phyloP scores from a whole-genome alignment of 139 green algal genomes.

The Coccomyxa sp. region DNA sequence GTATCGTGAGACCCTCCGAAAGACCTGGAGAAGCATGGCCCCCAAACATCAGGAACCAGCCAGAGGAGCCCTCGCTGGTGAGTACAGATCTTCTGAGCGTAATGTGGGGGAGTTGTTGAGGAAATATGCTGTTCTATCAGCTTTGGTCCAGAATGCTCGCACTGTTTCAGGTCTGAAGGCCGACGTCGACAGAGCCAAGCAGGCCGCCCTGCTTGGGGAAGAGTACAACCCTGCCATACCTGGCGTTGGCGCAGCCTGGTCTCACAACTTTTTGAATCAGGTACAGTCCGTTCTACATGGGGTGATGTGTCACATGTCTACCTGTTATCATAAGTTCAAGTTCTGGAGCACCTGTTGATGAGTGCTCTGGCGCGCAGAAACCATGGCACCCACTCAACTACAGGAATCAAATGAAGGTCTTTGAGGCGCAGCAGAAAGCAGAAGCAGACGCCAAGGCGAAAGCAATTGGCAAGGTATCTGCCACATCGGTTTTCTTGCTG shows the following conservation, averaged over 20 bases:
- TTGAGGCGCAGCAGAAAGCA: conserved; percentile 65
- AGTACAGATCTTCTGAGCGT: not conserved
- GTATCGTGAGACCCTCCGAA: no score
- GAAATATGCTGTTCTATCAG: not conserved
- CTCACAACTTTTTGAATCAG: conserved; percentile 76
- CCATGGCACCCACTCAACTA: conserved; percentile 85
- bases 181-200: conserved; percentile 8
- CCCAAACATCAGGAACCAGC: conserved; percentile 11
- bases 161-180: conserved; percentile 11
- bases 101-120: not conserved
- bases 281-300: conserved; percentile 11
- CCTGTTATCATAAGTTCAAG: not conserved
- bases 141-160: not conserved
- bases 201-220: not conserved
- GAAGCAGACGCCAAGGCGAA: conserved; percentile 42
- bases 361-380: conserved; percentile 32
- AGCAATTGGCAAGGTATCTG: conserved; percentile 45
- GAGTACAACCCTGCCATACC: conserved; percentile 7
- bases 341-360: not conserved
- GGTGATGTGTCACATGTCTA: not conserved
- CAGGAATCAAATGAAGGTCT: conserved; percentile 67
- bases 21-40: not conserved
- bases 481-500: not conserved
- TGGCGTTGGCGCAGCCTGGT: conserved; percentile 21
- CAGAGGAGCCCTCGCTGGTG: conserved; percentile 15